phyloP scores from a whole-genome alignment of 78 protist species.

The Polysphondylium violaceum region DNA sequence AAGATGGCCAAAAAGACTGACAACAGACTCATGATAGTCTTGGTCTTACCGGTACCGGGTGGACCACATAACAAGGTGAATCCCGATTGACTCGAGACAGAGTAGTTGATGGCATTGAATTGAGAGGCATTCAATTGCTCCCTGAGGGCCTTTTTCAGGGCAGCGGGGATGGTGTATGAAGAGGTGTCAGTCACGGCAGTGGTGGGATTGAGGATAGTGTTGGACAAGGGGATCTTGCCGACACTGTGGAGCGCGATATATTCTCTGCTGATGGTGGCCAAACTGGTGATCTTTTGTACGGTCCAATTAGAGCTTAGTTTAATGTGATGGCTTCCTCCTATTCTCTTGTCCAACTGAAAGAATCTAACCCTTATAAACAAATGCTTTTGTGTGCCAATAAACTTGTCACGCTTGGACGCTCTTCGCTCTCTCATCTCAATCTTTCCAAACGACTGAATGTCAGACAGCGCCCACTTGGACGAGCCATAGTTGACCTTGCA shows the following conservation, averaged over 20 bases:
- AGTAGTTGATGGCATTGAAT: constrained; percentile 27
- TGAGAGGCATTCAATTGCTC: constrained; percentile 45
- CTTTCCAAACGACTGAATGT: constrained; percentile 41
- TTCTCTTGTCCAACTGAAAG: neutral
- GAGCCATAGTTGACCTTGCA: neutral
- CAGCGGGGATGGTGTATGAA: neutral
- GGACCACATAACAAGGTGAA: constrained; percentile 85
- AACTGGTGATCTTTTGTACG: constrained; percentile 30
- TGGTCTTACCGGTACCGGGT: constrained; percentile 91
- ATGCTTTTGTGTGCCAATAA: no score
- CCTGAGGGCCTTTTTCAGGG: neutral
- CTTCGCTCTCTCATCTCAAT: constrained; percentile 20
- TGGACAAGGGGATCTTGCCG: constrained; percentile 49
- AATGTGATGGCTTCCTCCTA: neutral
- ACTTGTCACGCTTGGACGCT: constrained; percentile 6
- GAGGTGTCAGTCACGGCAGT: neutral
- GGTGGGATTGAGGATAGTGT: constrained; percentile 18
- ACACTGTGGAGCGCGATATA: constrained; percentile 56
- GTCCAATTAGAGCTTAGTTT: constrained; percentile 26
- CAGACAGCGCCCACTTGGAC: neutral
- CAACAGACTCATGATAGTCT: constrained; percentile 80
- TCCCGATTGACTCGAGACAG: constrained; percentile 24
- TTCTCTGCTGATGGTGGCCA: constrained; percentile 55
- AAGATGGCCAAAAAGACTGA: constrained; percentile 23
- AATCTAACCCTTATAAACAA: neutral